Conservation (phyloP, 805 yeast species). For the Maudiozyma serrabonitensis region DNA sequence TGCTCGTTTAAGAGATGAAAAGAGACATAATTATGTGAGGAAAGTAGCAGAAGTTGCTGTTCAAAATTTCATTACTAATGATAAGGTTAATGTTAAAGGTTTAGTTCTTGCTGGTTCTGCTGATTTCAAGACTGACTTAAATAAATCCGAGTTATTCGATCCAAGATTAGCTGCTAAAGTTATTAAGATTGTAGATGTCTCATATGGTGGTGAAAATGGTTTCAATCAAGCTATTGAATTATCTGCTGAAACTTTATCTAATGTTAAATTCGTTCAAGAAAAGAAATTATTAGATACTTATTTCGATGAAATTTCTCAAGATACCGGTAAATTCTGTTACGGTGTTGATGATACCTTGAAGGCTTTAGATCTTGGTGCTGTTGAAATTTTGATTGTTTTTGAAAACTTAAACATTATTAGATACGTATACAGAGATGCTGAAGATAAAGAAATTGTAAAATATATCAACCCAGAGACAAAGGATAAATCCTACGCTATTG, state of each 20-base stretch:
- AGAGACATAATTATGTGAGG: constrained; percentile 96
- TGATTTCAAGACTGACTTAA: constrained; percentile 92
- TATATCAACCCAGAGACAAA: constrained; percentile 65
- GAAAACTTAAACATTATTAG: constrained; percentile 84
- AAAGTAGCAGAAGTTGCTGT: constrained; percentile 98
- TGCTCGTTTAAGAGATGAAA: constrained; percentile 96
- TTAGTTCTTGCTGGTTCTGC: constrained; percentile 97
- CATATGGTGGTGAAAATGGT: constrained; percentile 99
- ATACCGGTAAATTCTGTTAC: constrained; percentile 94
- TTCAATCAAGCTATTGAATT: constrained; percentile 98
- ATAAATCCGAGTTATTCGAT: constrained; percentile 89
- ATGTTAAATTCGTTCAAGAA: constrained; percentile 96
- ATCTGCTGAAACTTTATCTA: constrained; percentile 92
- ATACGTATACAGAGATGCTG: constrained; percentile 74
- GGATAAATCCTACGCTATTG: constrained; percentile 66
- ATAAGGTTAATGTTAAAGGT: constrained; percentile 90
- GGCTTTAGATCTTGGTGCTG: constrained; percentile 93
- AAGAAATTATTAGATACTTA: constrained; percentile 86
- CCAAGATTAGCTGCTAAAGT: constrained; percentile 78
- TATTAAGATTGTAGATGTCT: constrained; percentile 88
- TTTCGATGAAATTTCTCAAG: constrained; percentile 96
- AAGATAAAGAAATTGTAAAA: constrained; percentile 65
- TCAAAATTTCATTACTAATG: constrained; percentile 90
- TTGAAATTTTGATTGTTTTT: constrained; percentile 84
- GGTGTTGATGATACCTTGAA: constrained; percentile 95